Base-by-base conservation (phyloP, 2,329 filamentous ascomycete species). In the Alternaria angustiovoidea region DNA sequence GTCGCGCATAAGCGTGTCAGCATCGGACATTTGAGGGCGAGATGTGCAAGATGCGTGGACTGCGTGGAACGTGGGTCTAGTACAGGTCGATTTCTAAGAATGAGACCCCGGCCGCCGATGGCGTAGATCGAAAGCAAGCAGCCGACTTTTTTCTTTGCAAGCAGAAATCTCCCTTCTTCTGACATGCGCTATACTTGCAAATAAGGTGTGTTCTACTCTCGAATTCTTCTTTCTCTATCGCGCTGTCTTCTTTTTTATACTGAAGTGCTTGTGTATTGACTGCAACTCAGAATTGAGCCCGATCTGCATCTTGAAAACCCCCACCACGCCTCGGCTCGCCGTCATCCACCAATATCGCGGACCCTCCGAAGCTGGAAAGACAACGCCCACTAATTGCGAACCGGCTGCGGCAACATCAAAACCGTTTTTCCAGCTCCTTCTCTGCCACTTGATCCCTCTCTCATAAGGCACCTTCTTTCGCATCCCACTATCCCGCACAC, bases 1-100 rank as follows among this genome's bases (percentile, higher is more conserved):
- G 42, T 54, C 41, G 56, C 41, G 59, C 28, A 44, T 54, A 32
- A 41, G 16, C 42, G 63, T 63, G 66, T 63, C 66, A 64, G 59
- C 34, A 49, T 48, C 44, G 44, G 44, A 49, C 26, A 18, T 59
- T 57, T 12, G 42, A 57, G 46, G 42, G 42, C 44, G 12, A 48
- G 28, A 48, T 48, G 44, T 16, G 22, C 48, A 51, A 51, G 48
- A 51, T 39, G 48, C 14, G 46, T 47, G 44, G 44, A 30, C 28
- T 34, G 44, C 43, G 22, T 57, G 56, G 61, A 58, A 46, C 54
- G 51, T 47, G 57, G 62, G 64, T 64, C 66, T 69, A 69, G 66
- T 63, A 65, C 62, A 56, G 43, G 57, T 61, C 46, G 66, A 71
- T 71, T 66, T 66, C 61, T 64, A 69, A 70, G 68, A 67, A 52